Evolutionary conservation across 805 yeast genomes (phyloP).

Genomic region (Yamadazyma paraphyllophila): DNA sequence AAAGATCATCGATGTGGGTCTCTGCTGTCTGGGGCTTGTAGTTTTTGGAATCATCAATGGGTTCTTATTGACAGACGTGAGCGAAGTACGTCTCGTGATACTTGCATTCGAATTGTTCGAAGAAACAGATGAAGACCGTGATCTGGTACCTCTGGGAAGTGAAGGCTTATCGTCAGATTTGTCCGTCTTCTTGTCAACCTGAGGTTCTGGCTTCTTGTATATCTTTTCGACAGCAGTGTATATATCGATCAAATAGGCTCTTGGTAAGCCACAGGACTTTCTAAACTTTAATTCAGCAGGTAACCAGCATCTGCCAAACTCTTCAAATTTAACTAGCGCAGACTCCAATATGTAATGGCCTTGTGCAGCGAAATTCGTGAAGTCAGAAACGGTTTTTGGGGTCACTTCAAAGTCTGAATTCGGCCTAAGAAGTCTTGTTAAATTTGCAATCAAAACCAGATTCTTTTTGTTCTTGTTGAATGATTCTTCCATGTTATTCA

Average conservation of each 20-base stretch:
- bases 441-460: conserved; percentile 46
- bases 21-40: conserved; percentile 9
- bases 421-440: conserved; percentile 45
- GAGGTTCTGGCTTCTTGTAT: background rate
- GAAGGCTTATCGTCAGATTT: conserved; percentile 8
- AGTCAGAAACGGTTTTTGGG: conserved; percentile 36
- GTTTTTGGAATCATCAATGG: conserved; percentile 11
- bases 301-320: conserved; percentile 43
- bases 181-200: conserved; percentile 18
- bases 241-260: conserved; percentile 12
- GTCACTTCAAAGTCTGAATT: conserved; percentile 34
- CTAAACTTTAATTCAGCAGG: conserved; percentile 42
- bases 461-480: conserved; percentile 48
- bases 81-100: conserved; percentile 18
- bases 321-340: conserved; percentile 30
- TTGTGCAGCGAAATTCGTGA: conserved; percentile 42
- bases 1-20: conserved; percentile 30
- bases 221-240: conserved; percentile 14
- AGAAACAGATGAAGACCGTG: conserved; percentile 30
- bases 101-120: conserved; percentile 16
- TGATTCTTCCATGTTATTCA: conserved; percentile 32
- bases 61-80: conserved; percentile 18
- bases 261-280: conserved; percentile 26
- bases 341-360: conserved; percentile 31
- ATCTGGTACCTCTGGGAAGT: conserved; percentile 2